Percentiles rank a stretch among this genome's conserved stretches.
These are phyloP conservation scores for Cucurbita pepo DNA, from an alignment of 306 rosid genomes.

Conservation along the genomic window DNA sequence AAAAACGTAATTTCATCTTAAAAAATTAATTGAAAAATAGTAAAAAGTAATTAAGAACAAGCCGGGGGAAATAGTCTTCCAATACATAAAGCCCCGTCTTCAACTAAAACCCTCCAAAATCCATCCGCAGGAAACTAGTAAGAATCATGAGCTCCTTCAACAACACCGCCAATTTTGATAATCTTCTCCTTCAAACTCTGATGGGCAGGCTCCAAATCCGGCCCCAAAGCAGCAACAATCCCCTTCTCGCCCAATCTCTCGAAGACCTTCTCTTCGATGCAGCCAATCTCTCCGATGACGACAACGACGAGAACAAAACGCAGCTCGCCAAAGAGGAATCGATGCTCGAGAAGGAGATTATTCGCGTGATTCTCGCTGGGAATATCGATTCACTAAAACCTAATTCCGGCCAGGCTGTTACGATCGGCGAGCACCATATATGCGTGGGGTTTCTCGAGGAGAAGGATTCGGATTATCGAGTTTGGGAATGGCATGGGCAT, in stretches of 20 bases:
- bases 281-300: conserved; percentile 22
- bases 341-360: conserved; percentile 51
- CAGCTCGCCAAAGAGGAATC: conserved; percentile 37
- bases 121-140: not conserved
- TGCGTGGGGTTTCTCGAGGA: conserved; percentile 77
- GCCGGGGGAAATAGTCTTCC: not conserved
- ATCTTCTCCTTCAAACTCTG: conserved; percentile 48
- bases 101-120: conserved; percentile 10
- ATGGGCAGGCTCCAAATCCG: conserved; percentile 64
- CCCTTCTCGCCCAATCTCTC: conserved; percentile 46
- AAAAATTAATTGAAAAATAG: too few species aligned
- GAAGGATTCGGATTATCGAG: conserved; percentile 59
- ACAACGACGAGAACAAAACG: conserved; percentile 21
- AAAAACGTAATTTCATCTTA: too few species aligned
- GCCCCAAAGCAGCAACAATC: conserved; percentile 12
- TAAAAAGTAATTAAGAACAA: too few species aligned
- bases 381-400: conserved; percentile 46
- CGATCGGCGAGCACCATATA: conserved; percentile 57
- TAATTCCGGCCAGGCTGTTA: conserved; percentile 76
- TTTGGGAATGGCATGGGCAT: conserved; percentile 99
- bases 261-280: conserved; percentile 55
- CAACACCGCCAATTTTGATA: conserved; percentile 35
- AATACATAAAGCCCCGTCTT: not conserved
- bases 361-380: conserved; percentile 44
- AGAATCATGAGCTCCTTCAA: conserved; percentile 30